phyloP scores from a whole-genome alignment of 306 rosid genomes.

The Begonia peltatifolia region DNA sequence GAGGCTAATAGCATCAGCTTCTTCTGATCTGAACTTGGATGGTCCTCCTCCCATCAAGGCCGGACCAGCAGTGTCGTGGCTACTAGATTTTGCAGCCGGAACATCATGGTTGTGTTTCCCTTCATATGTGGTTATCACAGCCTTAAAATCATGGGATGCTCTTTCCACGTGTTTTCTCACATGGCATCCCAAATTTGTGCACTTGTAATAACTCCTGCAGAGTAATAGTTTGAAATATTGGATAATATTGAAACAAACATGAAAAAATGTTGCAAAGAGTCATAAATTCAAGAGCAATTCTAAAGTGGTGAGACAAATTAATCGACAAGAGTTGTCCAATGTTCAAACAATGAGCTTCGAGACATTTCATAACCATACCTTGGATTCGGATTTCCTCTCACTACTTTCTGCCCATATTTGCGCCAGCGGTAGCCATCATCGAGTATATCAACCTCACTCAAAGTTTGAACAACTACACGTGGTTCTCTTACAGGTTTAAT shows the following conservation, averaged over 20 bases:
- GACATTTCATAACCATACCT: constrained; percentile 23
- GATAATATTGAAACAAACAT: too few relatives aligned
- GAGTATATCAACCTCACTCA: constrained; percentile 88
- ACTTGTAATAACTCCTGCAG: constrained; percentile 87
- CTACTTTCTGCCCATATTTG: constrained; percentile 91
- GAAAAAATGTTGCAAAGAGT: neutral
- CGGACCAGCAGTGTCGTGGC: constrained; percentile 53
- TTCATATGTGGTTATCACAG: constrained; percentile 86
- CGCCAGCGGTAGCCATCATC: constrained; percentile 99
- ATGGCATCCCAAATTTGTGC: constrained; percentile 79
- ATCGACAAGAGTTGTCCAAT: too few relatives aligned
- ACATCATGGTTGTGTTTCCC: constrained; percentile 88
- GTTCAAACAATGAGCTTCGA: too few relatives aligned
- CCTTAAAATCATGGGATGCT: constrained; percentile 89
- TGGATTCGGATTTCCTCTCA: constrained; percentile 92
- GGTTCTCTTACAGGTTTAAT: constrained; percentile 87
- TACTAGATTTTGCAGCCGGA: constrained; percentile 56
- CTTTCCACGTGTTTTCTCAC: constrained; percentile 89
- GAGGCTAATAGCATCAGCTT: constrained; percentile 61
- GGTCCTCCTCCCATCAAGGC: constrained; percentile 16
- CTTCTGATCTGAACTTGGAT: constrained; percentile 43
- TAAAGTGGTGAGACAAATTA: too few relatives aligned
- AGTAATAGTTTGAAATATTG: too few relatives aligned
- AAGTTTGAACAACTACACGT: constrained; percentile 82
- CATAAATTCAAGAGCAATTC: too few relatives aligned